Base-by-base conservation (phyloP, 176 grass and related monocot genomes). In the Rhynchospora tenuis region DNA sequence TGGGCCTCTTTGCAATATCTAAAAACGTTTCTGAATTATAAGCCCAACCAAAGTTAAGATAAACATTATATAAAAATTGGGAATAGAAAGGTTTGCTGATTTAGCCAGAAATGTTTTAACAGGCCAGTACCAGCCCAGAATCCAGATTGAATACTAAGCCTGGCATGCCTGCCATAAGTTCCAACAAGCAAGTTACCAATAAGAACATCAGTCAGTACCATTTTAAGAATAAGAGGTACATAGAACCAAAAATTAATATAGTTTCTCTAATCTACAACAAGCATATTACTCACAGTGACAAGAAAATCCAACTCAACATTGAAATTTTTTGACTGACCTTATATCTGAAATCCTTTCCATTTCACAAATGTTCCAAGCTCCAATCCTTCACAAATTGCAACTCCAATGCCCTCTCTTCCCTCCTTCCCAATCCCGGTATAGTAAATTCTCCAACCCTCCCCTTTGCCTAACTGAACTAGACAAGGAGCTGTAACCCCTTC, bases 371-470 rank as follows among this genome's bases (percentile, higher is more conserved):
- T 88, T 24, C 61, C 84, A 81, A 90, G 78, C 64, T 86, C 85
- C 23, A 81, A 69, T 11, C 86, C 88, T 84, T 95, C 88, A 26
- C 84, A 98, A 91, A 88, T 61, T 1, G 91, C 96, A 89, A 95
- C 78, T 33, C 91, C 96, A 27, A 99, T 90, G 0, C 91, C 87
- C 44, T 71, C 82, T 61, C 85, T 85, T 3, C 88, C 89, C 11
- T 86, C 73, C 68, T 54, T 91, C 5, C 91, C 83, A 68, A 89
- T 61, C 38, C 91, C 96, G 61, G 79, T 85, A 70, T 92, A 99
- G 87, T 92, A 92, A 29, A 99, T 64, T 61, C 93, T 91, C 96
- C 96, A 99, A 52, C 88, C 91, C 72, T 92, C 87, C 2, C 70
- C 62, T 26, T 89, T 86, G 80, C 86, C 91, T 86, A 95, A 84